phyloP scores from a whole-genome alignment of 768 basidiomycete genomes.

The Boletellus emodensis region DNA sequence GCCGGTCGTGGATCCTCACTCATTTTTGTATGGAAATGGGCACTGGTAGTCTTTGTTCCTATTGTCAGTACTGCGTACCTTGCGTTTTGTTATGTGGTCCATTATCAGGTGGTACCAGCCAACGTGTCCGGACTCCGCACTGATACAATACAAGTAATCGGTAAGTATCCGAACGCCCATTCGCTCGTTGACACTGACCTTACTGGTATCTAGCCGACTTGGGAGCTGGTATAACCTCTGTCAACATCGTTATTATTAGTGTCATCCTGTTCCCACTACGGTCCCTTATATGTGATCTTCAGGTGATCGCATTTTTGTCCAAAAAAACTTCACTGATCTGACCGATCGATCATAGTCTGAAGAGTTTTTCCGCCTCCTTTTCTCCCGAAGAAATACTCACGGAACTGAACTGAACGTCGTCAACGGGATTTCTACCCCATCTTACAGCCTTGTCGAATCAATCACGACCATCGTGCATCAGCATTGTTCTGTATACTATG shows the following conservation, averaged over 20 bases:
- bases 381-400: background rate
- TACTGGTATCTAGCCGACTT: constrained; percentile 1
- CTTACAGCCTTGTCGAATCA: constrained; percentile 7
- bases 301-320: background rate
- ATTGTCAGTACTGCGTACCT: constrained; percentile 9
- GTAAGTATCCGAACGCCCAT: background rate
- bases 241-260: constrained; percentile 16
- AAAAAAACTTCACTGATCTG: background rate
- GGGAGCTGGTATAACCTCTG: constrained; percentile 9
- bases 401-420: constrained; percentile 5
- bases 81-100: constrained; percentile 16
- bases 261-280: constrained; percentile 11
- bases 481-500: constrained; percentile 9
- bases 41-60: constrained; percentile 1
- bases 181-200: background rate
- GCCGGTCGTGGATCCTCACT: background rate
- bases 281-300: constrained; percentile 8
- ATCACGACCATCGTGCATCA: background rate
- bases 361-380: constrained; percentile 19
- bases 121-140: background rate
- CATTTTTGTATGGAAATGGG: constrained; percentile 4
- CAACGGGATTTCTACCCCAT: constrained; percentile 15
- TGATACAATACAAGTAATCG: constrained; percentile 4
- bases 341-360: constrained; percentile 8
- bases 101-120: constrained; percentile 12